These are phyloP conservation scores for Buxus sempervirens DNA, from an alignment of 164 flowering plant species.

Conservation along the genomic window DNA sequence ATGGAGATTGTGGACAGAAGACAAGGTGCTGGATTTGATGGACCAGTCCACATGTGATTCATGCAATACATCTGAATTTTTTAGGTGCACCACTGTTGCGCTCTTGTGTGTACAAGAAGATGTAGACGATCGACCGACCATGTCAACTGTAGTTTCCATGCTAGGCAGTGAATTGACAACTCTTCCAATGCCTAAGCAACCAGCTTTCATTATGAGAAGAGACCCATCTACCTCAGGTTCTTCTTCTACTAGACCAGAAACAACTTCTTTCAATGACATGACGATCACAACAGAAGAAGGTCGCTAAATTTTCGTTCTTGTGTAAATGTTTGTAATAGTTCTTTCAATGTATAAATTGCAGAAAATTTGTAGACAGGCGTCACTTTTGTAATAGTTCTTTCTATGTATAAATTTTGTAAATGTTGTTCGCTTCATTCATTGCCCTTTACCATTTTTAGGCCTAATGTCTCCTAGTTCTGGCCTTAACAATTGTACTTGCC, in stretches of 20 bases:
- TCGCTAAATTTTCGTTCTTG: too few relatives aligned
- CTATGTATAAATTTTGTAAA: too few relatives aligned
- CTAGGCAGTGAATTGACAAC: constrained; percentile 14
- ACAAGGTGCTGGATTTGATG: constrained; percentile 14
- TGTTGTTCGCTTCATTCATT: too few relatives aligned
- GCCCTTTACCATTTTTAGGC: too few relatives aligned
- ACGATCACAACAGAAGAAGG: too few relatives aligned
- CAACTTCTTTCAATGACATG: background rate
- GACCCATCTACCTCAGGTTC: constrained; percentile 6
- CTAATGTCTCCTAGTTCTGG: too few relatives aligned
- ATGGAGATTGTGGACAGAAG: constrained; percentile 18
- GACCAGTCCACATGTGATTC: constrained; percentile 8
- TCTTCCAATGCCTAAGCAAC: constrained; percentile 17
- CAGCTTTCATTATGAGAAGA: constrained; percentile 14
- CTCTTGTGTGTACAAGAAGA: constrained; percentile 24
- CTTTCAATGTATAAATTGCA: too few relatives aligned
- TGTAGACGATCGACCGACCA: constrained; percentile 19
- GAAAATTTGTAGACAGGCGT: too few relatives aligned
- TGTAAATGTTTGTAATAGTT: too few relatives aligned
- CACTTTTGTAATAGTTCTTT: too few relatives aligned
- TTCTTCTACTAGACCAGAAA: constrained; percentile 15
- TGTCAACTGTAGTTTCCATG: constrained; percentile 21
- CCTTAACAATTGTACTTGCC: too few relatives aligned
- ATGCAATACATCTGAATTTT: constrained; percentile 8
- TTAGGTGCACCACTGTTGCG: constrained; percentile 16